A percentile compares a stretch with the other conserved stretches of the same genome.
Evolutionary conservation across 2,329 filamentous ascomycete genomes (phyloP).

Genomic region (Ophiocordyceps robertsii): DNA sequence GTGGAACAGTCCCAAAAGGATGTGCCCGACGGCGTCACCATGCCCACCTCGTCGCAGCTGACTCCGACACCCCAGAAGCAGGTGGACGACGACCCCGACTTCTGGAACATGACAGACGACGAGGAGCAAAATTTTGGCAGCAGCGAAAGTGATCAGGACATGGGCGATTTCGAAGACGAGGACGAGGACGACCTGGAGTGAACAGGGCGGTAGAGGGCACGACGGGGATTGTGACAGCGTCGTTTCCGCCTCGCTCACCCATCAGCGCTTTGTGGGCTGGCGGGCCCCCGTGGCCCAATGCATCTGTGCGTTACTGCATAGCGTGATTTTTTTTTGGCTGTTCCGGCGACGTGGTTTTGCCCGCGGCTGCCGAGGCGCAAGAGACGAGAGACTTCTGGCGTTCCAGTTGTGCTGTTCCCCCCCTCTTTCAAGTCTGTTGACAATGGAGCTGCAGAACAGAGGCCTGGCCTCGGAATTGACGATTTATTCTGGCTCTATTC

Average conservation of each 20-base stretch:
- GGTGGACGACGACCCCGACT: slow-evolving; percentile 60
- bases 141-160: slow-evolving; percentile 53
- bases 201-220: slow-evolving; percentile 2
- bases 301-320: slow-evolving; percentile 1
- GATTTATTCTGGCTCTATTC: neutral
- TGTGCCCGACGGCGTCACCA: slow-evolving; percentile 65
- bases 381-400: neutral
- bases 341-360: neutral
- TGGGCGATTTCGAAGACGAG: slow-evolving; percentile 48
- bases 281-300: neutral
- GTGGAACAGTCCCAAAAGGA: slow-evolving; percentile 64
- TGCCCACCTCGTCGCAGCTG: slow-evolving; percentile 63
- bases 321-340: neutral
- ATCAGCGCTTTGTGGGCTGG: neutral
- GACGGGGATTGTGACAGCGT: neutral
- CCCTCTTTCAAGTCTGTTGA: neutral
- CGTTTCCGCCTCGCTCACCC: neutral
- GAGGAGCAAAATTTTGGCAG: slow-evolving; percentile 62
- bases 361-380: neutral
- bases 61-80: slow-evolving; percentile 45
- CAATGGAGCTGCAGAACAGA: neutral
- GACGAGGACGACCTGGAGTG: slow-evolving; percentile 33
- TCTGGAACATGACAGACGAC: slow-evolving; percentile 67
- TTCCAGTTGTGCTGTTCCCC: neutral
- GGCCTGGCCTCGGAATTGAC: neutral